A percentile compares a stretch with the other conserved stretches of the same genome.
These are phyloP conservation scores for Pseudogymnoascus sp. DNA, from an alignment of 2,329 filamentous ascomycete genomes.

Conservation along the genomic window DNA sequence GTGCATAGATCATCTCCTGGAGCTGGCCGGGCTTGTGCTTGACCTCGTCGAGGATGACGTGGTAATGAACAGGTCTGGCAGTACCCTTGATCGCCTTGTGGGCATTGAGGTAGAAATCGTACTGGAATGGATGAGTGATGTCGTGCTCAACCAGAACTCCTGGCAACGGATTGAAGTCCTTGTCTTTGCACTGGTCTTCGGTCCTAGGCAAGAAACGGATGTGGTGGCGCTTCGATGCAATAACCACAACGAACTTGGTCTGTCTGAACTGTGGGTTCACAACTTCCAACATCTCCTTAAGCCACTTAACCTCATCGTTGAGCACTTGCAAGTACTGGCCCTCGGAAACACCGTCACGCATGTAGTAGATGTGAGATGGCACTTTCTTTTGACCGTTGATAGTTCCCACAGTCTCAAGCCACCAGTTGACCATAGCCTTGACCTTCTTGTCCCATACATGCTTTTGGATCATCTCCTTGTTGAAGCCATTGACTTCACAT, in stretches of 20 bases:
- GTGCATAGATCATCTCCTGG: slow-evolving; percentile 86
- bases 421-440: slow-evolving; percentile 56
- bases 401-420: slow-evolving; percentile 41
- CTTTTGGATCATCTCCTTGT: slow-evolving; percentile 63
- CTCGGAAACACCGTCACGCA: slow-evolving; percentile 87
- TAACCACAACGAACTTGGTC: slow-evolving; percentile 69
- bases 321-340: slow-evolving; percentile 78
- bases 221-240: slow-evolving; percentile 91
- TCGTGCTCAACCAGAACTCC: slow-evolving; percentile 83
- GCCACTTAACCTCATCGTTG: slow-evolving; percentile 56
- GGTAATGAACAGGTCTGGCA: slow-evolving; percentile 84
- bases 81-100: slow-evolving; percentile 88
- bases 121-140: slow-evolving; percentile 84
- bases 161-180: slow-evolving; percentile 73
- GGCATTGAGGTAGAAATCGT: slow-evolving; percentile 71
- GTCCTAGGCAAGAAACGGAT: slow-evolving; percentile 71
- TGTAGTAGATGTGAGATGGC: slow-evolving; percentile 77
- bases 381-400: slow-evolving; percentile 41
- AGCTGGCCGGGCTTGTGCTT: slow-evolving; percentile 59
- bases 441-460: slow-evolving; percentile 47
- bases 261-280: slow-evolving; percentile 8
- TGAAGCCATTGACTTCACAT: slow-evolving; percentile 74
- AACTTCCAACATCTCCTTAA: slow-evolving; percentile 51
- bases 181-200: slow-evolving; percentile 49
- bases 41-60: slow-evolving; percentile 78